phyloP scores from a whole-genome alignment of 2,329 filamentous ascomycete species.

The Venturiaceae sp. region DNA sequence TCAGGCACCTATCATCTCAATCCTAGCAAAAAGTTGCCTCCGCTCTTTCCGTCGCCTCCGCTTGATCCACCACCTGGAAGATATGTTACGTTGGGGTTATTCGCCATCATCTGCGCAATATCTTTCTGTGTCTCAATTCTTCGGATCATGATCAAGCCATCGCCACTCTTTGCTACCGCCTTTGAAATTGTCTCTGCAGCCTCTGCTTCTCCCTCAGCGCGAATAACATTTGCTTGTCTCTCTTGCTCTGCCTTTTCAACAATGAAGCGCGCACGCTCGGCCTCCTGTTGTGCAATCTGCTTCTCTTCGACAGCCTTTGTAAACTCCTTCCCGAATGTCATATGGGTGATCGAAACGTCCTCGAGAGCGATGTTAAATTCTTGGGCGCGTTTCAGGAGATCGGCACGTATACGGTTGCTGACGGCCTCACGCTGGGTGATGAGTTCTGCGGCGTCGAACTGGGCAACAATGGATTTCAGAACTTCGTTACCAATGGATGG shows the following conservation, averaged over 20 bases:
- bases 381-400: slow-evolving; percentile 82
- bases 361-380: slow-evolving; percentile 99
- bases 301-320: slow-evolving; percentile 99
- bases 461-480: slow-evolving; percentile 43
- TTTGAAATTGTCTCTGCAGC: slow-evolving; percentile 90
- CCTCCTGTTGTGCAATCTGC: slow-evolving; percentile 99
- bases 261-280: slow-evolving; percentile 93
- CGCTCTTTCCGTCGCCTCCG: slow-evolving; percentile 44
- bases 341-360: slow-evolving; percentile 98
- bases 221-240: slow-evolving; percentile 95
- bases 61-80: slow-evolving; percentile 61
- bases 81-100: slow-evolving; percentile 94
- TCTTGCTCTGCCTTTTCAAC: slow-evolving; percentile 99
- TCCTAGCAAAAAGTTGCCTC: slow-evolving; percentile 56
- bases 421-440: slow-evolving; percentile 99
- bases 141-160: slow-evolving; percentile 90
- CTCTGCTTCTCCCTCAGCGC: slow-evolving; percentile 96
- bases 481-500: slow-evolving; percentile 47
- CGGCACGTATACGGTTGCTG: slow-evolving; percentile 83
- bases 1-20: slow-evolving; percentile 39
- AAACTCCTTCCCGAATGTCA: slow-evolving; percentile 99
- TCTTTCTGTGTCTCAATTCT: slow-evolving; percentile 95
- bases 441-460: slow-evolving; percentile 49
- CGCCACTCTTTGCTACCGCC: slow-evolving; percentile 86
- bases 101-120: slow-evolving; percentile 80